A percentile compares a stretch with the other conserved stretches of the same genome.
Conservation (phyloP, 192 early-diverging fungal species). For the Umbelopsis sp. region DNA sequence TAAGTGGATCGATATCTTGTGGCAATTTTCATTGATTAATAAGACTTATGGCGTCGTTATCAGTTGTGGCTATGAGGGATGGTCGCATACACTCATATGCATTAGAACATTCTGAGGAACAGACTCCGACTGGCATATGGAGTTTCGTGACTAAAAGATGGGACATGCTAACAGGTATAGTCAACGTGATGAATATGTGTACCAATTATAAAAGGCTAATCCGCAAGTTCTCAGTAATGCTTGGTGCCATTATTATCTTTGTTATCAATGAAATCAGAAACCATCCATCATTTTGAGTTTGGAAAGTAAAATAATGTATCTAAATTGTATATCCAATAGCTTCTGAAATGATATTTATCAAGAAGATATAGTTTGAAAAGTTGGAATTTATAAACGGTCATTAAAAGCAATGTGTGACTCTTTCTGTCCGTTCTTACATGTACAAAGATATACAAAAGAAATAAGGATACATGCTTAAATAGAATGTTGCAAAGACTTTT, state of each 20-base stretch:
- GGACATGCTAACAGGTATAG: conserved; percentile 20
- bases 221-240: conserved; percentile 17
- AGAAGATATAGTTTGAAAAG: neutral
- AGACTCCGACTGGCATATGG: conserved; percentile 7
- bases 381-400: neutral
- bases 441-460: too few species aligned
- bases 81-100: conserved; percentile 23
- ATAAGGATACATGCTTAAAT: too few species aligned
- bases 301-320: neutral
- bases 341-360: neutral
- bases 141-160: conserved; percentile 14
- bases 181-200: neutral
- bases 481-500: too few species aligned
- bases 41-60: neutral
- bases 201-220: neutral
- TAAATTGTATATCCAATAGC: neutral
- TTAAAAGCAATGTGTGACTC: too few species aligned
- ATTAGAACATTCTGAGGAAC: conserved; percentile 20
- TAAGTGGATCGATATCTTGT: neutral
- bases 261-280: conserved; percentile 23
- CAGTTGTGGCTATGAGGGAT: conserved; percentile 18
- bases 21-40: neutral
- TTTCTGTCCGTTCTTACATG: too few species aligned
- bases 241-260: conserved; percentile 15
- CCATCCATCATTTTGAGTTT: neutral